Conservation (phyloP, 2,329 filamentous ascomycete species). For the Talaromyces amestolkiae region DNA sequence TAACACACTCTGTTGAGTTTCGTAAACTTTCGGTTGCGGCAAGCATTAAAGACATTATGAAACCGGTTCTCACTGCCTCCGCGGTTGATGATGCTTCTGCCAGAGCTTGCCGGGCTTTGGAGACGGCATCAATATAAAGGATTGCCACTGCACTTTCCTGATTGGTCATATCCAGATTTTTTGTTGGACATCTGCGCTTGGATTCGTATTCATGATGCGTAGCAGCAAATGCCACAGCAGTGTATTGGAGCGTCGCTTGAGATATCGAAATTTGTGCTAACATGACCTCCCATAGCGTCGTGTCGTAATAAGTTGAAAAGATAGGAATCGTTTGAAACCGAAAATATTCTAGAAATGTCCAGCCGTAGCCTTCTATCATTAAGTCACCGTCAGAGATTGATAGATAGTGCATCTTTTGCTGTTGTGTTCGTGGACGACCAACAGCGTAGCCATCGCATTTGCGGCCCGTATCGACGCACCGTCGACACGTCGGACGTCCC, state of each 20-base stretch:
- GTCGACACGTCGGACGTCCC: constrained; percentile 31
- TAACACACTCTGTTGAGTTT: not conserved
- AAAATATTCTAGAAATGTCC: constrained; percentile 10
- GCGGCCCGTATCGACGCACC: constrained; percentile 29
- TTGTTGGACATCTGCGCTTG: not conserved
- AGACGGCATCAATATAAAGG: constrained; percentile 16
- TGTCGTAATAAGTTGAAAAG: constrained; percentile 16
- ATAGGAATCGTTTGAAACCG: constrained; percentile 4
- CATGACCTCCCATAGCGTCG: constrained; percentile 12
- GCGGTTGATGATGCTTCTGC: not conserved
- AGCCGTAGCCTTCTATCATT: not conserved
- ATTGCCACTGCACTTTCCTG: not conserved
- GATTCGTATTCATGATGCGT: not conserved
- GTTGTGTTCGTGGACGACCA: not conserved
- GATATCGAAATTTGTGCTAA: constrained; percentile 17
- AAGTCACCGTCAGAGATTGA: not conserved
- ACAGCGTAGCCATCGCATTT: constrained; percentile 29
- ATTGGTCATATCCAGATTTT: not conserved
- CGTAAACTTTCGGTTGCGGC: not conserved
- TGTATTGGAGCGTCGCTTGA: not conserved
- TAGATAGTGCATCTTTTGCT: not conserved
- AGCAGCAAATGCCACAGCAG: not conserved
- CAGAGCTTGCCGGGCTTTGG: constrained; percentile 4
- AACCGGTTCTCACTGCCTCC: not conserved
- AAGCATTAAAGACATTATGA: not conserved